Conservation (phyloP, 2,329 filamentous ascomycete species). For the Cladosporium sp. region DNA sequence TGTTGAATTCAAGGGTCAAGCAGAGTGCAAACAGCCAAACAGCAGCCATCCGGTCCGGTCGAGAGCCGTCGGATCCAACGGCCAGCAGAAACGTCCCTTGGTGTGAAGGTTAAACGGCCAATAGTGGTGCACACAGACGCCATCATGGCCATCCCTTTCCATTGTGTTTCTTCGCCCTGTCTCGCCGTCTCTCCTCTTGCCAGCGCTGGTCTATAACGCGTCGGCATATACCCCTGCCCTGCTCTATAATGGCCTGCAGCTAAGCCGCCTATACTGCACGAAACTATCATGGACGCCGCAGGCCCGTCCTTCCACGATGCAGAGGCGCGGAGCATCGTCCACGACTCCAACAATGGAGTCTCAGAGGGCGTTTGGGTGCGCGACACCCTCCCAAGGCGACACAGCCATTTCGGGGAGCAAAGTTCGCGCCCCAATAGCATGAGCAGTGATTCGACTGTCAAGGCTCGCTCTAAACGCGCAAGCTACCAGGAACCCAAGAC, state of each 20-base stretch:
- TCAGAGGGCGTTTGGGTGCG: conserved; percentile 15
- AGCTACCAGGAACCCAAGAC: conserved; percentile 26
- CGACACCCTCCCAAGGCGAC: conserved; percentile 16
- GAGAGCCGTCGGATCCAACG: conserved; percentile 7
- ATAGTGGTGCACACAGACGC: neutral
- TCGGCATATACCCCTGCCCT: conserved; percentile 7
- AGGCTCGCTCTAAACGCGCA: conserved; percentile 24
- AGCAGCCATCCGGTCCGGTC: too few relatives aligned
- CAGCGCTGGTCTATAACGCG: conserved; percentile 3
- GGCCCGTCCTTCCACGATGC: conserved; percentile 1
- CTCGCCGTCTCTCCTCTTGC: neutral
- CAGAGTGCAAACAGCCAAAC: neutral
- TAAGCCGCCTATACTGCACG: neutral
- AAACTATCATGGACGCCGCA: conserved; percentile 5
- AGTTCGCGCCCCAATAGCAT: conserved; percentile 20
- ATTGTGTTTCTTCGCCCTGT: neutral
- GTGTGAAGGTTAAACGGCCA: conserved; percentile 8
- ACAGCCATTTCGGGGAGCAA: conserved; percentile 29
- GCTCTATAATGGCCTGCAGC: conserved; percentile 9
- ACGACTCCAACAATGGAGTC: conserved; percentile 13
- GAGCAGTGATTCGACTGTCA: conserved; percentile 18
- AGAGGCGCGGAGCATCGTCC: conserved; percentile 13
- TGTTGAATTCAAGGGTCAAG: neutral
- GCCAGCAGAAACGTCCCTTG: neutral
- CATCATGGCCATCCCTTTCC: conserved; percentile 14